Conservation (phyloP, 1,284 basidiomycete genomes). For the Peniophora sp. region DNA sequence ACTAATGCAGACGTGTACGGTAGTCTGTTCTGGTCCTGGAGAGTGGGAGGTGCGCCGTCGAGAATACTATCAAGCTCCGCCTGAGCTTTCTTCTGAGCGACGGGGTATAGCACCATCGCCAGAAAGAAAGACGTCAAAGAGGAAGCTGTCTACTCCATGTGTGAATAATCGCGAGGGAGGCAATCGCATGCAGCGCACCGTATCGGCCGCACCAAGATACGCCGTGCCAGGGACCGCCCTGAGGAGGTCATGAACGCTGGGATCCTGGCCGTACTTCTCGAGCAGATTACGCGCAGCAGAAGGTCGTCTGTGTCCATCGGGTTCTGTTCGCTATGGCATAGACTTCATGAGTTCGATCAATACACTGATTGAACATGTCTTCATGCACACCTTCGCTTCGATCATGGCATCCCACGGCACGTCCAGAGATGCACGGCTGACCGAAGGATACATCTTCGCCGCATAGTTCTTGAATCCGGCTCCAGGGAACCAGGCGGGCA, state of each 20-base stretch:
- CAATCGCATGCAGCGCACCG: not conserved
- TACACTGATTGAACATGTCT: not conserved
- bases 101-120: constrained; percentile 19
- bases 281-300: too few species aligned
- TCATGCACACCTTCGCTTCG: too few species aligned
- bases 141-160: constrained; percentile 10
- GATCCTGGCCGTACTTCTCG: too few species aligned
- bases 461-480: constrained; percentile 18
- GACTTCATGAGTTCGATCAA: not conserved
- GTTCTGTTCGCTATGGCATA: too few species aligned
- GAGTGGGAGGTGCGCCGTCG: constrained; percentile 14
- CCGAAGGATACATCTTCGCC: too few species aligned
- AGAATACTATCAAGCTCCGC: constrained; percentile 20
- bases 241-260: not conserved
- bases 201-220: not conserved
- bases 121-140: constrained; percentile 16
- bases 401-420: too few species aligned
- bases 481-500: constrained; percentile 21
- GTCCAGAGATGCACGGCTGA: too few species aligned
- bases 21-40: constrained; percentile 11
- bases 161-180: too few species aligned
- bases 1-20: constrained; percentile 16
- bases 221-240: not conserved
- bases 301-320: too few species aligned
- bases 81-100: constrained; percentile 19